phyloP scores from a whole-genome alignment of 208 protist species.

The Trichomonas gallinae region DNA sequence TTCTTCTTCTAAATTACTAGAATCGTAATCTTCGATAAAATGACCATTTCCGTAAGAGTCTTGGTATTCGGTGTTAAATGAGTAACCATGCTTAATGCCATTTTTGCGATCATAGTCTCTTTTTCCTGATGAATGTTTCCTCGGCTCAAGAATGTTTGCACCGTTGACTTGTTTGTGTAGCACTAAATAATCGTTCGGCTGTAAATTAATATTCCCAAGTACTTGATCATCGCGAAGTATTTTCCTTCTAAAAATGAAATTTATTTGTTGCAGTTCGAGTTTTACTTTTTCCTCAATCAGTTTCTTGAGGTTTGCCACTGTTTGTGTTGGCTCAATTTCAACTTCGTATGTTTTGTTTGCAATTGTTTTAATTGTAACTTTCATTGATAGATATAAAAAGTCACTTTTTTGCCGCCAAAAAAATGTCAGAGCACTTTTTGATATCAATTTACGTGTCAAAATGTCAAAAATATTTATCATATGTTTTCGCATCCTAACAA shows the following conservation, averaged over 20 bases:
- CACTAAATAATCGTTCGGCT: background rate
- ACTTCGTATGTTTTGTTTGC: background rate
- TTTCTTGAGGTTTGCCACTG: background rate
- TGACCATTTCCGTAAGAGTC: background rate
- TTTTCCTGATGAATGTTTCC: background rate
- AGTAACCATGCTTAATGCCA: background rate
- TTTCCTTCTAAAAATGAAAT: background rate
- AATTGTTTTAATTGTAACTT: background rate
- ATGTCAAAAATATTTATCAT: no score
- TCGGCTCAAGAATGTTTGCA: background rate
- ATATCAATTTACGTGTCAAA: no score
- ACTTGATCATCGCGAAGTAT: background rate
- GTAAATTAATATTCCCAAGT: background rate
- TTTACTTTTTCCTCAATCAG: background rate
- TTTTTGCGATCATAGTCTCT: background rate
- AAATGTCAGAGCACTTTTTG: no score
- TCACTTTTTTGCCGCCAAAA: background rate
- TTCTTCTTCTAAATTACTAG: background rate
- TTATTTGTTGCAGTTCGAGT: background rate
- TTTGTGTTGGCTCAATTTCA: background rate
- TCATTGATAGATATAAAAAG: background rate
- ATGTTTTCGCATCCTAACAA: no score
- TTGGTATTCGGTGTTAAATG: background rate
- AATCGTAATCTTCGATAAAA: background rate
- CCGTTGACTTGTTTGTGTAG: background rate